These are phyloP conservation scores for Colletotrichum sp. DNA, from an alignment of 2,329 filamentous ascomycete genomes.

Conservation along the genomic window DNA sequence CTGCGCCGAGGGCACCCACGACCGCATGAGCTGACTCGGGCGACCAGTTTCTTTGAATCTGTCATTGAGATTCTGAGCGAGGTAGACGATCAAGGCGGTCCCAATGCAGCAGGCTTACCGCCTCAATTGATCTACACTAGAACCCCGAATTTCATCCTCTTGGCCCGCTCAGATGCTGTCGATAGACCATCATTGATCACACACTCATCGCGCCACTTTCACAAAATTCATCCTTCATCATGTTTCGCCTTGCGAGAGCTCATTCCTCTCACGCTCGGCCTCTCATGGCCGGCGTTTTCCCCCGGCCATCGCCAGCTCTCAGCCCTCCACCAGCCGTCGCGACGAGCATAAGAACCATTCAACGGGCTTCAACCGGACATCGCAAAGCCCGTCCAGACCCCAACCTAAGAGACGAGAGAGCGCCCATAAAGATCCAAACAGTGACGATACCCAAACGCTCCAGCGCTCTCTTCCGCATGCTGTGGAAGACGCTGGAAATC, in stretches of 20 bases:
- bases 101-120: background rate
- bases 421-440: background rate
- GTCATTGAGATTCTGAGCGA: background rate
- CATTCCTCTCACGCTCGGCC: background rate
- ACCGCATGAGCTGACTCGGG: background rate
- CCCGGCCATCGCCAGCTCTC: background rate
- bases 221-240: background rate
- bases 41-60: background rate
- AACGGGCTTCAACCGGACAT: background rate
- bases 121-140: background rate
- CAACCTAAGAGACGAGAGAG: background rate
- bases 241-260: background rate
- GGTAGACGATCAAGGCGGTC: background rate
- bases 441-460: background rate
- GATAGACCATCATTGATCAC: background rate
- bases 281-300: background rate
- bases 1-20: background rate
- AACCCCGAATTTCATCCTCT: background rate
- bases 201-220: background rate
- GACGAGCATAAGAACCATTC: background rate
- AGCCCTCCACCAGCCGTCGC: background rate
- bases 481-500: background rate
- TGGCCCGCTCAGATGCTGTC: background rate
- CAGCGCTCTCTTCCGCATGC: background rate
- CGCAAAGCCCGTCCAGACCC: background rate